Conservation (phyloP, 805 yeast genomes). For the Yamadazyma philogaea region DNA sequence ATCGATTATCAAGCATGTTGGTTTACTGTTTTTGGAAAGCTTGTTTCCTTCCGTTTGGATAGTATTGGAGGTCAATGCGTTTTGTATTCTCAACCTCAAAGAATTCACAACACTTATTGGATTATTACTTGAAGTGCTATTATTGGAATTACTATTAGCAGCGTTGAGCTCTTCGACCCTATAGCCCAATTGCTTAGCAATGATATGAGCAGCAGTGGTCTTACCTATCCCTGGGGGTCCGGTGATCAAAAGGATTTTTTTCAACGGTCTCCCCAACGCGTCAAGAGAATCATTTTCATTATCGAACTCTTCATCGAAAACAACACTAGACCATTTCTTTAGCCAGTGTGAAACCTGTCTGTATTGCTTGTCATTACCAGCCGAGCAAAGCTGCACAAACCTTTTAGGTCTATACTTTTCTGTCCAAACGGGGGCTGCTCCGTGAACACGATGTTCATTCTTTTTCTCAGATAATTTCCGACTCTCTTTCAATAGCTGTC, state of each 20-base stretch:
- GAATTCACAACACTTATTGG: constrained; percentile 25
- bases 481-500: constrained; percentile 17
- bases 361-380: constrained; percentile 44
- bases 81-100: constrained; percentile 37
- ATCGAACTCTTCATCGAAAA: constrained; percentile 24
- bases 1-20: constrained; percentile 81
- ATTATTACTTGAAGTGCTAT: constrained; percentile 7
- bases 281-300: constrained; percentile 20
- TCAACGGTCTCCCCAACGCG: constrained; percentile 36
- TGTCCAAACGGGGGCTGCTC: constrained; percentile 27
- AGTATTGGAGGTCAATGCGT: constrained; percentile 57
- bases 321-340: constrained; percentile 34
- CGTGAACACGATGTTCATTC: constrained; percentile 1
- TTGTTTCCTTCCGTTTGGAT: constrained; percentile 55
- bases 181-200: constrained; percentile 80
- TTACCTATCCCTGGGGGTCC: constrained; percentile 97
- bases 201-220: constrained; percentile 81
- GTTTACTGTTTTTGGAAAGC: constrained; percentile 34
- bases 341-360: constrained; percentile 40
- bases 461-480: constrained; percentile 6
- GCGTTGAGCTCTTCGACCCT: constrained; percentile 84
- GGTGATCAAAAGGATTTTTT: constrained; percentile 67
- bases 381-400: constrained; percentile 38
- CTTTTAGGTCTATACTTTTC: constrained; percentile 38
- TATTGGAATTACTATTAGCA: constrained; percentile 35